Evolutionary conservation across 768 basidiomycete genomes (phyloP).

Genomic region (Rickenella mellea): DNA sequence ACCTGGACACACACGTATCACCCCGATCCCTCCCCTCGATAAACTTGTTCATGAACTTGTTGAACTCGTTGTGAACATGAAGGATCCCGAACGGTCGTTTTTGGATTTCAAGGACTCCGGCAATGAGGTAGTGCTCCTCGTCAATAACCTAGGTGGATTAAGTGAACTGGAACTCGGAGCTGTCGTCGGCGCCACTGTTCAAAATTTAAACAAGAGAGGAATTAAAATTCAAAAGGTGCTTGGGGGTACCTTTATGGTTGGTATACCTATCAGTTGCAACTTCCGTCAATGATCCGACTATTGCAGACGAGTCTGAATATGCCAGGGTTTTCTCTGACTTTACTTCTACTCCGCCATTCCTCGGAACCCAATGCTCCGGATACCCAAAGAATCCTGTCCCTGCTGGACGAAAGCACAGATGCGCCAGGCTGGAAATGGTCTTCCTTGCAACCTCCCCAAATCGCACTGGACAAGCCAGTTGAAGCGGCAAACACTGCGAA

Average conservation of each 20-base stretch:
- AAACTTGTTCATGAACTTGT: slow-evolving; percentile 65
- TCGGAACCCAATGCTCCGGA: slow-evolving; percentile 29
- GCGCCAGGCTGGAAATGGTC: slow-evolving; percentile 87
- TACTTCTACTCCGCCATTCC: slow-evolving; percentile 59
- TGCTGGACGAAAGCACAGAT: slow-evolving; percentile 58
- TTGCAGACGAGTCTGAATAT: slow-evolving; percentile 89
- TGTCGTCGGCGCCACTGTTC: slow-evolving; percentile 52
- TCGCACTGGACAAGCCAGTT: slow-evolving; percentile 11
- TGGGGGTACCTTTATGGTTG: slow-evolving; percentile 80
- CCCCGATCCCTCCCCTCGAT: slow-evolving; percentile 61
- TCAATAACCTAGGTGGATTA: slow-evolving; percentile 84
- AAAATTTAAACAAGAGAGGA: slow-evolving; percentile 43
- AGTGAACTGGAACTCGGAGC: slow-evolving; percentile 75
- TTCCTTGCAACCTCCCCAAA: slow-evolving; percentile 30
- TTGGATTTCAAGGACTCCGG: slow-evolving; percentile 56
- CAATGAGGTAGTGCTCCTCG: slow-evolving; percentile 65
- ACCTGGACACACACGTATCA: slow-evolving; percentile 57
- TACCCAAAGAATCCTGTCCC: slow-evolving; percentile 40
- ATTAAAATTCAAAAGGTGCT: slow-evolving; percentile 55
- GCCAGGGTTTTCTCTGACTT: slow-evolving; percentile 84
- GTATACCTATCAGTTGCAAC: slow-evolving; percentile 8
- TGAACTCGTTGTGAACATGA: slow-evolving; percentile 58
- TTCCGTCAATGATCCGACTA: not conserved
- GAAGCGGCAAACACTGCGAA: slow-evolving; percentile 7
- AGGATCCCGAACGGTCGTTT: slow-evolving; percentile 71